Conservation (phyloP, 495 filamentous ascomycete genomes). For the Xylaria nigripes region DNA sequence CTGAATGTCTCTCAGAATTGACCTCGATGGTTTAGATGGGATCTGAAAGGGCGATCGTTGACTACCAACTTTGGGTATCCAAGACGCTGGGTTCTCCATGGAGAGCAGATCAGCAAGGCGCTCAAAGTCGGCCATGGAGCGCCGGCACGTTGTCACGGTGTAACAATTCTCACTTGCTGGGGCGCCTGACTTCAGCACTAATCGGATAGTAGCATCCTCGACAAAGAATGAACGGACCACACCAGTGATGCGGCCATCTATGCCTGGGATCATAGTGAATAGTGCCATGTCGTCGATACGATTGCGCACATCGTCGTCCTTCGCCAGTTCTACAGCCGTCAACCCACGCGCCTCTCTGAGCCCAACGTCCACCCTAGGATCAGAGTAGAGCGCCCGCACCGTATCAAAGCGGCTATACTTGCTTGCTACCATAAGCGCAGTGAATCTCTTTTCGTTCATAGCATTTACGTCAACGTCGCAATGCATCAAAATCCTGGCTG, state of each 20-base stretch:
- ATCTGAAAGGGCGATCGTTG: constrained; percentile 86
- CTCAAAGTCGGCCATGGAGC: constrained; percentile 87
- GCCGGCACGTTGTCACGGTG: constrained; percentile 86
- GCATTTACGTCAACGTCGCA: constrained; percentile 95
- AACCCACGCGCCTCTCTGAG: constrained; percentile 82
- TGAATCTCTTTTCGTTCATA: constrained; percentile 91
- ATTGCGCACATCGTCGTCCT: constrained; percentile 96
- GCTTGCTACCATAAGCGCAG: constrained; percentile 96
- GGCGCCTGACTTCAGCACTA: constrained; percentile 90
- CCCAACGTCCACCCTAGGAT: constrained; percentile 75
- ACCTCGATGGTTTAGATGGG: constrained; percentile 80
- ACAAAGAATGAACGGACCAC: constrained; percentile 97
- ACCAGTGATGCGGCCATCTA: constrained; percentile 78
- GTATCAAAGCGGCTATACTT: constrained; percentile 95
- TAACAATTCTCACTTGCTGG: constrained; percentile 58
- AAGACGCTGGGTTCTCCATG: constrained; percentile 89
- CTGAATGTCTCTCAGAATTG: constrained; percentile 81
- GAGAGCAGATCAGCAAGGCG: constrained; percentile 80
- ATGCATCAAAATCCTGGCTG: constrained; percentile 61
- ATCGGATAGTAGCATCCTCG: constrained; percentile 87
- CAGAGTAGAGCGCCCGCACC: constrained; percentile 79
- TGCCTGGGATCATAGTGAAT: constrained; percentile 60
- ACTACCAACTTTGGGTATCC: constrained; percentile 73
- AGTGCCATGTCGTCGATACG: constrained; percentile 89
- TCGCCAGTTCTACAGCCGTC: constrained; percentile 93